Base-by-base conservation (phyloP, 371 early-diverging fungal genomes). In the Circinella umbellata region DNA sequence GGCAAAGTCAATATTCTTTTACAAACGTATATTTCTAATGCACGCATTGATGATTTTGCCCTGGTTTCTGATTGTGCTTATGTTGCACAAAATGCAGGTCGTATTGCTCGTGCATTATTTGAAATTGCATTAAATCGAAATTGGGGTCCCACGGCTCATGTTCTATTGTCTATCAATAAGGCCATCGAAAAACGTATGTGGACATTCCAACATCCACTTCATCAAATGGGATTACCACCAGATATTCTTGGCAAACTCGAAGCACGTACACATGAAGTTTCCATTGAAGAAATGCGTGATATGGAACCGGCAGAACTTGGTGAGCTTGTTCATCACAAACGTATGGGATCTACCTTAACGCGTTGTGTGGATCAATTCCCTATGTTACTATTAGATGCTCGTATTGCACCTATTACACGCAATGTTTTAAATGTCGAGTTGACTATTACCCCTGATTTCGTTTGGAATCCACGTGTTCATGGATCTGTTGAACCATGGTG, bases 91-190 rank as follows among this genome's bases (percentile, higher is more conserved):
- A 98, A 97, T 76, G 92, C 95, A 0, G 92, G 91, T 0, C 93
- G 99, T 70, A 93, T 99, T 64, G 85, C 97, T n/a, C 91, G 98
- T 18, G 98, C 98, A 3, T 71, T 98, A 61, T 98, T 98, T 79
- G 98, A 99, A 71, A 94, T 98, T 68, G 94, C 96, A 0, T 69
- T 97, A 17, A 92, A 93, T 69, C 85, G 97, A 35, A 90, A 90
- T 74, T 98, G 96, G 96, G 94, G 95, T 0, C 93, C 95, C 2
- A 91, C 92, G 0, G 91, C 97, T 0, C 76, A 89, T 39, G 91
- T 91, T 6, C 84, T 97, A 39, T 86, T 97, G 18, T 88, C 91
- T 5, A 81, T 99, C 64, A 94, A 95, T 76, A 95, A 95, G 75
- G 90, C 95, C 3, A 89, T 98, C 17, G 98, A 98, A 66, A 89